Base-by-base conservation (phyloP, 306 rosid genomes). In the Pachyrhizus erosus region DNA sequence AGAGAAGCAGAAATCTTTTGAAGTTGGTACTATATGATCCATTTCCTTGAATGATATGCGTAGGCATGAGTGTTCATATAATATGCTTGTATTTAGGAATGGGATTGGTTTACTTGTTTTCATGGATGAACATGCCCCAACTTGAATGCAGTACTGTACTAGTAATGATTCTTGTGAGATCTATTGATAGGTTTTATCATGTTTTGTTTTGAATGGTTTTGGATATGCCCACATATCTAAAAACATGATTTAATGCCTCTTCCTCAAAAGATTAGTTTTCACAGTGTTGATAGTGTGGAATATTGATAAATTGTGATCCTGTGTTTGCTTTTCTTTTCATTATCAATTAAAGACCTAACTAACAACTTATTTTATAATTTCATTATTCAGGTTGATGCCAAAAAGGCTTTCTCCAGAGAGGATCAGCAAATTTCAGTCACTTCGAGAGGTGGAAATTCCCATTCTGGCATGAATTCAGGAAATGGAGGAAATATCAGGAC, bases 381-480 rank as follows among this genome's bases (percentile, higher is more conserved):
- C 55, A 79, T 84, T 57, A 17, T 88, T 71, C 90, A 96, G 99
- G 98, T 96, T 52, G 99, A 96, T 89, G 97, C 97, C 75, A 96
- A 96, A 90, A 91, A 89, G 89, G 99, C 99, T 73, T 88, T 96
- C 75, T 96, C 98, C 48, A 92, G 99, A 85, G 99, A 96, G 87
- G 99, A 96, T 70, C 99, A 96, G 78, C 98, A 94, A 71, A 90
- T 91, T 67, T 89, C 99, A 66, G 89, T 80, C 58, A 83, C 90
- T 68, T 84, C 89, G 21, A 92, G 96, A 84, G 27, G 80, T 71
- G 97, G 97, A 71, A 91, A 92, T 76, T 54, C 91, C 80, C 89
- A 90, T 84, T 81, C 91, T 84, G 73, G 78, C 21, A 87, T 92
- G 86, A 94, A 78, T 85, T 82, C 84, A 26, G 98, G 97, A 54